phyloP scores from a whole-genome alignment of 768 basidiomycete species.

The Boletus eberwhitei region DNA sequence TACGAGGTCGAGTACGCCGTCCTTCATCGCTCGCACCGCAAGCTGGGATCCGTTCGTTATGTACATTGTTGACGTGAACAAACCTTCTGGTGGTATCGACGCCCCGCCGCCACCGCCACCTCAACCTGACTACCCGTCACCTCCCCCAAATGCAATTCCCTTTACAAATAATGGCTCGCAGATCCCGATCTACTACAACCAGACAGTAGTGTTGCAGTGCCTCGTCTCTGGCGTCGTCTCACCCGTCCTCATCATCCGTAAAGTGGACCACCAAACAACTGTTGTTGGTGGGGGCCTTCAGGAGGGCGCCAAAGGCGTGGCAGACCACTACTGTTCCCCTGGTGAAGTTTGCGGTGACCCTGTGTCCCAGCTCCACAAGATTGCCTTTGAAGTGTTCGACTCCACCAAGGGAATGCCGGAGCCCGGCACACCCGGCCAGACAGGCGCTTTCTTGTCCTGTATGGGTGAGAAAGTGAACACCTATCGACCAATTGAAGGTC shows the following conservation, averaged over 20 bases:
- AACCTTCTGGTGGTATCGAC: slow-evolving; percentile 74
- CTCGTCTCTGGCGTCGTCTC: slow-evolving; percentile 91
- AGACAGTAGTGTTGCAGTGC: slow-evolving; percentile 93
- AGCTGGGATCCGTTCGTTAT: slow-evolving; percentile 96
- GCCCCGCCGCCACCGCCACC: slow-evolving; percentile 77
- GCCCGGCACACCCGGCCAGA: slow-evolving; percentile 71
- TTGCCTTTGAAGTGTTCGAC: slow-evolving; percentile 90
- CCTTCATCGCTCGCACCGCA: slow-evolving; percentile 85
- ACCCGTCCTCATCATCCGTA: slow-evolving; percentile 90
- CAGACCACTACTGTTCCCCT: slow-evolving; percentile 75
- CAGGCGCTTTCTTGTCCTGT: slow-evolving; percentile 84
- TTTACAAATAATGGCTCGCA: slow-evolving; percentile 81
- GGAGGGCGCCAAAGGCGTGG: slow-evolving; percentile 81
- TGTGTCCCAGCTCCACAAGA: slow-evolving; percentile 93
- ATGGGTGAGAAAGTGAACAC: slow-evolving; percentile 94
- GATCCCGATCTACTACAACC: slow-evolving; percentile 94
- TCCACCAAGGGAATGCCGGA: slow-evolving; percentile 65
- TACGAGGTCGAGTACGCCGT: slow-evolving; percentile 69
- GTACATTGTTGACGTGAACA: slow-evolving; percentile 94
- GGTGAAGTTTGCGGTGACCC: slow-evolving; percentile 93
- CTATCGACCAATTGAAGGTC: slow-evolving; percentile 78
- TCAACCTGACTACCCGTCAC: slow-evolving; percentile 86
- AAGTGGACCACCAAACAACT: slow-evolving; percentile 86
- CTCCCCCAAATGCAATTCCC: slow-evolving; percentile 86
- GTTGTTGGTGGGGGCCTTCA: slow-evolving; percentile 89